These are phyloP conservation scores for Aspergillus sp. DNA, from an alignment of 2,329 filamentous ascomycete genomes.

Conservation along the genomic window DNA sequence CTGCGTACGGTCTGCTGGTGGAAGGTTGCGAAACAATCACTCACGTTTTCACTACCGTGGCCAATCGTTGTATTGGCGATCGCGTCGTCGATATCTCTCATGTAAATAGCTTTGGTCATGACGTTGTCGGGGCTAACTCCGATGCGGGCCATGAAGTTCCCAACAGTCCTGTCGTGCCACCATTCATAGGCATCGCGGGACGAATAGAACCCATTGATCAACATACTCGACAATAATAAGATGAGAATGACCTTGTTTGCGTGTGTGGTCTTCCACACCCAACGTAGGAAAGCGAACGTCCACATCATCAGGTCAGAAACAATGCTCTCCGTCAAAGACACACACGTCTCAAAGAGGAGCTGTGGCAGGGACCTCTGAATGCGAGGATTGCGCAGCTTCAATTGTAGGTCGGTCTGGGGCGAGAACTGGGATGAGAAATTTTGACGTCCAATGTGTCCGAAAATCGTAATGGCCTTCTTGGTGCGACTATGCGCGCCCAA, in stretches of 20 bases:
- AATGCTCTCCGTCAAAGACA: slow-evolving; percentile 72
- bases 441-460: slow-evolving; percentile 50
- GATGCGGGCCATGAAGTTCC: slow-evolving; percentile 76
- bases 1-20: slow-evolving; percentile 43
- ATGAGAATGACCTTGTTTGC: slow-evolving; percentile 74
- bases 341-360: slow-evolving; percentile 70
- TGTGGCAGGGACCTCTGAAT: slow-evolving; percentile 63
- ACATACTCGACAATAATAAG: slow-evolving; percentile 66
- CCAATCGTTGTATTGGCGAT: slow-evolving; percentile 43
- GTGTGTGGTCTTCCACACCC: slow-evolving; percentile 66
- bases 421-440: slow-evolving; percentile 43
- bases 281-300: slow-evolving; percentile 66
- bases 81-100: slow-evolving; percentile 75
- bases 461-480: slow-evolving; percentile 52
- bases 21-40: slow-evolving; percentile 48
- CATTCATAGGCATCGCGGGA: slow-evolving; percentile 73
- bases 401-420: slow-evolving; percentile 33
- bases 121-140: slow-evolving; percentile 76
- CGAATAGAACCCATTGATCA: slow-evolving; percentile 74
- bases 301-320: slow-evolving; percentile 76
- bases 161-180: slow-evolving; percentile 82
- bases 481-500: slow-evolving; percentile 50
- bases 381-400: slow-evolving; percentile 57
- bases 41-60: slow-evolving; percentile 30
- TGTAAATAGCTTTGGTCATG: slow-evolving; percentile 84